These are phyloP conservation scores for Plasmodium cynomolgi DNA, from an alignment of 169 alveolate genomes.

Conservation along the genomic window DNA sequence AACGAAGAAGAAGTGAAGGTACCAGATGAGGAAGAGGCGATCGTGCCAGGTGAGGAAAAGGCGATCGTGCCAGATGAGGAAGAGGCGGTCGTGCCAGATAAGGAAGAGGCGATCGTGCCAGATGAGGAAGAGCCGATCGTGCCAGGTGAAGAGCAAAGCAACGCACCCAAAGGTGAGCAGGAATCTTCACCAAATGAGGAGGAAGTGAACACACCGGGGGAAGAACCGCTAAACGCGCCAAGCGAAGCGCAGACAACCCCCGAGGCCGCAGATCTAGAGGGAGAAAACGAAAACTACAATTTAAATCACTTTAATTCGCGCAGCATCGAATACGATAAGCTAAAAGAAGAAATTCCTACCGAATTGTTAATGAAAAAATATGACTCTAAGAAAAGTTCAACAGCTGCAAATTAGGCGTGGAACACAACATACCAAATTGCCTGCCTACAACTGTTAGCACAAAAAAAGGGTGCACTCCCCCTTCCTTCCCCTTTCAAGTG, in stretches of 20 bases:
- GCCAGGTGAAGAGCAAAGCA: not conserved
- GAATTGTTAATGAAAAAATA: constrained; percentile 39
- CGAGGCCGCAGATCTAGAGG: not conserved
- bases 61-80: not conserved
- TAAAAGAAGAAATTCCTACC: constrained; percentile 55
- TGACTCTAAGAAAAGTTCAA: constrained; percentile 19
- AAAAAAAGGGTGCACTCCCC: not conserved
- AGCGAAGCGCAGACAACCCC: not conserved
- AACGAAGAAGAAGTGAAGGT: not conserved
- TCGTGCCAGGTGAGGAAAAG: not conserved
- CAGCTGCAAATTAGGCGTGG: not conserved
- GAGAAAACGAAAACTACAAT: constrained; percentile 39
- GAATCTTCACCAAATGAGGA: not conserved
- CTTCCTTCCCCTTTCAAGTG: not conserved
- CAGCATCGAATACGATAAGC: constrained; percentile 62
- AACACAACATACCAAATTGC: not conserved
- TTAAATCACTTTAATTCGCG: constrained; percentile 65
- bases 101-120: not conserved
- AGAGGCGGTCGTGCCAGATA: not conserved
- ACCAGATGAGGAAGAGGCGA: not conserved
- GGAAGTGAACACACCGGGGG: not conserved
- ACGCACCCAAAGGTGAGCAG: not conserved
- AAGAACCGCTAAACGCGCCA: not conserved
- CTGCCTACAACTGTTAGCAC: not conserved
- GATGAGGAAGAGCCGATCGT: not conserved